Evolutionary conservation across 1,284 basidiomycete genomes (phyloP), one percentile per base, ranked within the genome.

Genomic region (Ceratobasidium sp.): DNA sequence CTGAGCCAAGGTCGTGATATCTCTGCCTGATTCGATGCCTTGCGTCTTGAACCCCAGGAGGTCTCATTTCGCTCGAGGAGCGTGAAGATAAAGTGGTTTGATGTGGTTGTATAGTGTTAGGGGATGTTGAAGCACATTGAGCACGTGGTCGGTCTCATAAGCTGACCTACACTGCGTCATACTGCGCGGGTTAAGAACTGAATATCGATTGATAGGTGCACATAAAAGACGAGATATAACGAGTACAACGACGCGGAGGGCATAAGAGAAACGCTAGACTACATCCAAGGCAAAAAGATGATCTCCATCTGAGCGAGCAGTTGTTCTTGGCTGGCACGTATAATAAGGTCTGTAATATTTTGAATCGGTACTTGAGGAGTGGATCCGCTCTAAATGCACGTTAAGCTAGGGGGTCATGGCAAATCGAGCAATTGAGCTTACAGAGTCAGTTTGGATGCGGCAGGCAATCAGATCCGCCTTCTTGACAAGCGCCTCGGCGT

Each of bases 391-490:
- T 73, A 29, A 27, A 44, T 6, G 19, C 3, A 24, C 2, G 19
- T 6, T 53, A 11, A 44, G 29, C 19, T 19, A 8, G 27, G 11
- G 4, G 45, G 22, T 22, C 14, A 2, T 17, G 3, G 27, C 17
- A 15, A 31, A 45, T 4, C n/a, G 4, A 24, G 7, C 11, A 31
- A 11, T 33, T 22, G 1, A 19, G 81, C 86, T 78, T 78, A 93
- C 93, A 83, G 90, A 90, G 76, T 95, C 93, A 65, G 93, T 87
- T 80, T 96, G 94, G 48, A 89, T 82, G 82, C 94, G 94, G 83
- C 95, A 97, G 19, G 91, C 90, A 87, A 98, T 88, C 0, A 91
- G 86, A 82, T 96, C 94, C 8, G 95, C 94, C 66, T 93, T 89
- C 81, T 94, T 93, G 77, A 97, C 92, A 64, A 99, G 88, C 27